phyloP scores from a whole-genome alignment of 2,329 filamentous ascomycete genomes.

The Botryosphaeria agaves region DNA sequence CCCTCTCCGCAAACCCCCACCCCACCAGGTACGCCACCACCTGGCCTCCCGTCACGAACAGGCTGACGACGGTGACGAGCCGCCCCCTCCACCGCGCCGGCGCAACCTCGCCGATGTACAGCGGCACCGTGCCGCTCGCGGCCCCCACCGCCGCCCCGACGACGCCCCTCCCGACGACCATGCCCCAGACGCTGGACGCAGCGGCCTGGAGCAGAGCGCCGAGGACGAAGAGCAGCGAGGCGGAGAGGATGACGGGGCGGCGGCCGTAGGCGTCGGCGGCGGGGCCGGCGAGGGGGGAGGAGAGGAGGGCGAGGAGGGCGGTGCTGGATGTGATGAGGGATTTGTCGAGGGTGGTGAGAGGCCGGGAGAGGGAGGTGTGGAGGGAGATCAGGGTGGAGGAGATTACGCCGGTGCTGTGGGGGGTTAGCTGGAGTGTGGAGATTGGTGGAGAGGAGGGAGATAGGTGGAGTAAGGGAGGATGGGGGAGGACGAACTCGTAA shows the following conservation, averaged over 20 bases:
- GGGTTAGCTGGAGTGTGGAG: not conserved
- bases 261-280: conserved; percentile 32
- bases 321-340: conserved; percentile 40
- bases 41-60: conserved; percentile 79
- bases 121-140: conserved; percentile 65
- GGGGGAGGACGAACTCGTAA: conserved; percentile 31
- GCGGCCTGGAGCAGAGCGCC: conserved; percentile 50
- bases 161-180: conserved; percentile 51
- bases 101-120: conserved; percentile 78
- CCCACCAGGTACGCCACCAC: conserved; percentile 77
- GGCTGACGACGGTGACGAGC: conserved; percentile 62
- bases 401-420: conserved; percentile 37
- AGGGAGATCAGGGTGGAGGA: conserved; percentile 42
- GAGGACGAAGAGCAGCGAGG: conserved; percentile 48
- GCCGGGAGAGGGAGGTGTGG: conserved; percentile 30
- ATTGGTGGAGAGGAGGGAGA: too few relatives aligned
- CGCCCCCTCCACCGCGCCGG: conserved; percentile 60
- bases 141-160: conserved; percentile 59
- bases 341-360: conserved; percentile 36
- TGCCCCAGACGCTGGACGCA: conserved; percentile 38
- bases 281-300: conserved; percentile 35
- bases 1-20: conserved; percentile 46
- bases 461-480: too few relatives aligned
- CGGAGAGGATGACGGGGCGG: conserved; percentile 29
- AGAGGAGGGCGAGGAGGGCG: conserved; percentile 38